Evolutionary conservation across 371 early-diverging fungal genomes (phyloP), one percentile per base, ranked within the genome.

Genomic region (Capniomyces stellatus): DNA sequence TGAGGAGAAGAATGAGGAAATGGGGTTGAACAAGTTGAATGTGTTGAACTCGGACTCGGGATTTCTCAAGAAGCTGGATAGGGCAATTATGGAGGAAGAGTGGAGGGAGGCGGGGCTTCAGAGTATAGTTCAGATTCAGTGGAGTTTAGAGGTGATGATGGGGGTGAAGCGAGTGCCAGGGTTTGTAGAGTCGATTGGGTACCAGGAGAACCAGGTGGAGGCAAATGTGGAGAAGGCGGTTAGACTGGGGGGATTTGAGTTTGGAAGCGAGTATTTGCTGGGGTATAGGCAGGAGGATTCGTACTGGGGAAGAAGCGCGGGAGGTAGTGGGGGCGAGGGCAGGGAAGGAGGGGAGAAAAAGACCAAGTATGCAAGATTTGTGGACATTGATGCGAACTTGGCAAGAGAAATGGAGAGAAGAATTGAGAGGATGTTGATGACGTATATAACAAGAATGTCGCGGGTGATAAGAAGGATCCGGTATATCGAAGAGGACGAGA

Each of bases 401-500:
- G 35, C 35, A 35, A 15, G 15, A 15, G 15, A 15, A 35, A 35
- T 35, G 15, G 35, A 35, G 35, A 10, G 6, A 10, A 21, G 54
- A 12, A 21, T 54, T 39, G 2, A n/a, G 8, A 54, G 41, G n/a
- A 39, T 54, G 43, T 12, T 15, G 18, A 29, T n/a, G 30, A 46
- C 42, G n/a, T 27, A 12, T 24, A 54, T 54, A 3, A 54, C 12
- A 4, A 64, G 73, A 10, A 70, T 78, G 64, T 67, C 72, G 22
- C 62, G 68, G 29, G 63, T 76, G 12, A 62, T 85, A 43, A 69
- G 79, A 54, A 71, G 74, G 41, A 70, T 85, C 58, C 76, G 78
- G 52, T 77, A 82, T 55, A 74, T 64, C 43, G 87, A 87, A 56
- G 87, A 87, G 51, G 85, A 86, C 58, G 66, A 67, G 0, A 71